A percentile compares a stretch with the other conserved stretches of the same genome.
These are phyloP conservation scores for Pyrrhoderma noxium DNA, from an alignment of 1,284 basidiomycete genomes.

Conservation along the genomic window DNA sequence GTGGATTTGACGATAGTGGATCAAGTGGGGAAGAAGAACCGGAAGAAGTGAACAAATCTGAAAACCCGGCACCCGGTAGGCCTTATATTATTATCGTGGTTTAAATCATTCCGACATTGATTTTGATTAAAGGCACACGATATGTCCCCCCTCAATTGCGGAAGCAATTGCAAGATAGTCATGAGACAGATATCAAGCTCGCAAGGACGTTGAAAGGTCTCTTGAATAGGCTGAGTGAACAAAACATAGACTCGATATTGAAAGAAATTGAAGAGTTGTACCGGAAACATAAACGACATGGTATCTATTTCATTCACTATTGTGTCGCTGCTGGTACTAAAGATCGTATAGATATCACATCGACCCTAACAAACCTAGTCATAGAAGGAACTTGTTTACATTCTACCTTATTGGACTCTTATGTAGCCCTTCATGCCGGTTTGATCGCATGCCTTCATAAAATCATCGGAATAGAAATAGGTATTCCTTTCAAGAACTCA, in stretches of 20 bases:
- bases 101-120: background rate
- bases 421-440: conserved; percentile 86
- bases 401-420: conserved; percentile 82
- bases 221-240: conserved; percentile 89
- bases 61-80: background rate
- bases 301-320: conserved; percentile 34
- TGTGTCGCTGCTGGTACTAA: conserved; percentile 11
- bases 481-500: conserved; percentile 33
- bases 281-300: conserved; percentile 72
- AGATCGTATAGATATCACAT: conserved; percentile 65
- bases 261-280: conserved; percentile 76
- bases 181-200: conserved; percentile 57
- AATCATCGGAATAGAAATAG: conserved; percentile 86
- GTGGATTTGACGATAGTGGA: conserved; percentile 14
- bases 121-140: conserved; percentile 17
- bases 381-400: conserved; percentile 80
- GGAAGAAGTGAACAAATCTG: background rate
- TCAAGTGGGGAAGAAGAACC: conserved; percentile 3
- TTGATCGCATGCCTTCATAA: conserved; percentile 83
- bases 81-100: too few relatives aligned
- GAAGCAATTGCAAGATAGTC: conserved; percentile 31
- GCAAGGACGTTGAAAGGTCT: conserved; percentile 80
- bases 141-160: conserved; percentile 66
- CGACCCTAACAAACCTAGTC: conserved; percentile 71
- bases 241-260: conserved; percentile 80